phyloP scores from a whole-genome alignment of 176 grass and related monocot species.

The Raddia guianensis region DNA sequence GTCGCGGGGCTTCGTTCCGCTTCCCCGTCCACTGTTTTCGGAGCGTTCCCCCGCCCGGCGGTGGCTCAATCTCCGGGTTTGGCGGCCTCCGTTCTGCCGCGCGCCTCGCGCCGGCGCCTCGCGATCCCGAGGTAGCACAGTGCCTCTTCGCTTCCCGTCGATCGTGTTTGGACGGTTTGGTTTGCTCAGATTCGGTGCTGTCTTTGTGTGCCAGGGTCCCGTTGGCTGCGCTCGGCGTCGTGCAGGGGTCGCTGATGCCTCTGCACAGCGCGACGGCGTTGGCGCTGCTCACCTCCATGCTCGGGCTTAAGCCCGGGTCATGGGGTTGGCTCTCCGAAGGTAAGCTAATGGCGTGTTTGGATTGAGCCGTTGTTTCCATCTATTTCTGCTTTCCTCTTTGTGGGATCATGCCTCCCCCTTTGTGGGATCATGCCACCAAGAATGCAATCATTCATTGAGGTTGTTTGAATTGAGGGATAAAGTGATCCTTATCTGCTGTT shows the following conservation, averaged over 20 bases:
- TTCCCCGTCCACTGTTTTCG: conserved; percentile 25
- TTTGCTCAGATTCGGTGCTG: conserved; percentile 25
- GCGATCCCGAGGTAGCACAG: conserved; percentile 41
- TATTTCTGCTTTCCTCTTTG: too few species aligned
- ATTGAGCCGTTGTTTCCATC: too few species aligned
- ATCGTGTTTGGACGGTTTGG: neutral
- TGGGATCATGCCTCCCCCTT: too few species aligned
- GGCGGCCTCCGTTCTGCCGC: conserved; percentile 34
- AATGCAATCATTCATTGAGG: too few species aligned
- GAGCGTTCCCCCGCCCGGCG: conserved; percentile 22
- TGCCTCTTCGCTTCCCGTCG: neutral
- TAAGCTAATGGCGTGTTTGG: conserved; percentile 7
- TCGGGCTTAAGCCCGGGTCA: conserved; percentile 72
- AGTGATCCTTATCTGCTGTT: too few species aligned
- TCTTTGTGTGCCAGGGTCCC: conserved; percentile 53
- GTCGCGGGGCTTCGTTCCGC: conserved; percentile 46
- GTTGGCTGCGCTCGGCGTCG: conserved; percentile 58
- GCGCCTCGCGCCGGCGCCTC: conserved; percentile 40
- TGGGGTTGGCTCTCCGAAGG: conserved; percentile 99
- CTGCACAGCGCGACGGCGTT: conserved; percentile 82
- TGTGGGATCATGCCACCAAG: too few species aligned
- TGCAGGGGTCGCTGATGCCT: conserved; percentile 76
- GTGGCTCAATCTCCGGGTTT: conserved; percentile 21
- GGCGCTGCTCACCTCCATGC: conserved; percentile 89
- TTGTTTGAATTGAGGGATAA: too few species aligned